Evolutionary conservation across 1,284 basidiomycete genomes (phyloP), one percentile per base, ranked within the genome.

Genomic region (Somion occarium): DNA sequence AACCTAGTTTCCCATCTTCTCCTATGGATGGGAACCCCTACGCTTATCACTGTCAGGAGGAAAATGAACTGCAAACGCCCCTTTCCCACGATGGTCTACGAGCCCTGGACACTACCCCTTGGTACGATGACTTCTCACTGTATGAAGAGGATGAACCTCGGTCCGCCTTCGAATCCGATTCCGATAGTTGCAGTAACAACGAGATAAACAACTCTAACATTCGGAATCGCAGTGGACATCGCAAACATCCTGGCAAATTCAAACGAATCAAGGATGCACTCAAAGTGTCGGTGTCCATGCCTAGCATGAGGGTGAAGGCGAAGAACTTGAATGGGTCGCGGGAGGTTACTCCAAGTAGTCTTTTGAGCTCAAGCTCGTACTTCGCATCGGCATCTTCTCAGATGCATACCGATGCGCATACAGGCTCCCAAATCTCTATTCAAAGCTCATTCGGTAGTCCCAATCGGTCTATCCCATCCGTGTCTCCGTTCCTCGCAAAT

Each of bases 111-210:
- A n/a, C n/a, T n/a, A n/a, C n/a, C n/a, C n/a, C n/a, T n/a, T n/a
- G n/a, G n/a, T n/a, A n/a, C n/a, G n/a, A n/a, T n/a, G 30, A 34
- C 15, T 7, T 34, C 30, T 7, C 7, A 34, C 30, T 46, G 15
- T 11, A 24, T n/a, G 41, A 37, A 5, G 27, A 37, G 12, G 24
- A 11, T 19, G 49, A 46, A 24, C 49, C 49, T 2, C 26, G 37
- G 2, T 46, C 44, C 2, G 49, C 49, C 15, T 51, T 51, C 24
- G 46, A 48, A 19, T 44, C 26, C 13, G 48, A 49, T 22, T 34
- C 30, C 7, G 30, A 34, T 34, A 27, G 27, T 3, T 25, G 45
- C 18, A 38, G 37, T 24, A 34, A 46, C 4, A 22, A 43, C 49
- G 49, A 45, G 15, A 12, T 12, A 7, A n/a, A 27, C 22, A 30